These are phyloP conservation scores for Daldinia sp. DNA, from an alignment of 2,329 filamentous ascomycete genomes.

Conservation along the genomic window DNA sequence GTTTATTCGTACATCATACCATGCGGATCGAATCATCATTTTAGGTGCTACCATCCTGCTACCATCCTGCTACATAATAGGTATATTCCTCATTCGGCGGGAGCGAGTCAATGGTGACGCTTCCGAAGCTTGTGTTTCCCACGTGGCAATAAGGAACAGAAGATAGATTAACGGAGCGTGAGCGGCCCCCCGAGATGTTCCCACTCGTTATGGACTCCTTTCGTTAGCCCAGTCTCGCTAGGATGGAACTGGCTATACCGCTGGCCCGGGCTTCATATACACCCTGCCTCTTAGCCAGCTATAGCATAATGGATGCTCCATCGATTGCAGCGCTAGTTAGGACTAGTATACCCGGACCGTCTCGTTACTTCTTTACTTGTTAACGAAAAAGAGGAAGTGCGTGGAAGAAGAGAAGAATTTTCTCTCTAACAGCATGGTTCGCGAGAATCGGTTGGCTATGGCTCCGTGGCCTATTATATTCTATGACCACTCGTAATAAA, in stretches of 20 bases:
- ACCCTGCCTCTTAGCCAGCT: background rate
- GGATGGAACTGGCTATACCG: slow-evolving; percentile 4
- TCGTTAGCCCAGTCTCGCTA: background rate
- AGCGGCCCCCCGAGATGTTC: background rate
- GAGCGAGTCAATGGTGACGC: background rate
- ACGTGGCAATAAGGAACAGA: slow-evolving; percentile 8
- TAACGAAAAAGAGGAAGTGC: slow-evolving; percentile 7
- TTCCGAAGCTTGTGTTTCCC: slow-evolving; percentile 3
- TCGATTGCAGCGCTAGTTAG: slow-evolving; percentile 4
- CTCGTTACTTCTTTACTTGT: slow-evolving; percentile 5
- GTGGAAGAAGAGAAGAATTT: background rate
- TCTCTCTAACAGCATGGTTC: background rate
- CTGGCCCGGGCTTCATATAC: slow-evolving; percentile 3
- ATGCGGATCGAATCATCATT: background rate
- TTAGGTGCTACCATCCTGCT: background rate
- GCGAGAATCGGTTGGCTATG: background rate
- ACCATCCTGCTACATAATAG: background rate
- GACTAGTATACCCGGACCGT: slow-evolving; percentile 12
- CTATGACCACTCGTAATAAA: background rate
- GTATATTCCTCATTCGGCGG: background rate
- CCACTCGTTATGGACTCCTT: background rate
- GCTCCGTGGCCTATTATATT: background rate
- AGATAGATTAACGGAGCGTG: background rate
- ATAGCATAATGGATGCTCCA: slow-evolving; percentile 17
- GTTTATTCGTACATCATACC: background rate